Evolutionary conservation across 305 asterid genomes (phyloP), one percentile per base, ranked within the genome.

Genomic region (Coffea humblotiana): DNA sequence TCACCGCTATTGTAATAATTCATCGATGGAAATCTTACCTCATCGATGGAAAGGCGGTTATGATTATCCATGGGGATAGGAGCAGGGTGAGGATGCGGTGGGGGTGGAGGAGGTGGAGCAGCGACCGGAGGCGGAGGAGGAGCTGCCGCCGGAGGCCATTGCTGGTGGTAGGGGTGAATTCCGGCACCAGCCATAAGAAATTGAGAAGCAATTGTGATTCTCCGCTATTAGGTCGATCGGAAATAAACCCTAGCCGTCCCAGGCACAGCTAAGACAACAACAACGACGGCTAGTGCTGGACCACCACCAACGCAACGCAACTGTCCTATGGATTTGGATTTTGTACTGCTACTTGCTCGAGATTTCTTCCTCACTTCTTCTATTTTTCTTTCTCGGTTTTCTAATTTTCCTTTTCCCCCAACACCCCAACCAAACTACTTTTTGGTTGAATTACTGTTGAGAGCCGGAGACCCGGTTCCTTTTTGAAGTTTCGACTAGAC

Each of bases 161-260:
- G 99, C 86, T 92, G 97, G 78, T 96, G 99, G 84, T 94, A 94
- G 54, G 93, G 97, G 84, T 94, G 98, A 69, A 96, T 90, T 80
- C 98, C 97, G 79, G 91, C 87, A 83, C 97, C 98, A 77, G 97
- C 97, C 99, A 96, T 93, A 79, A 75, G 63, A 49, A 83, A 76
- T 10, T 25, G 2, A 64, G 9, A 10, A 29, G 29, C 82, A 69
- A 77, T 48, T 67, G 77, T 4, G 76, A 80, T 48, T 74, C 43
- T 45, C 21, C 54, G 60, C 37, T n/a, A 25, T 72, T 4, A 12
- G 21, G 3, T 15, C 64, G 14, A 29, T 15, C 19, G 75, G 25
- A 4, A 49, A 64, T 54, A 63, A 61, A 71, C 78, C 84, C 75
- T 58, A 74, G 63, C 63, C 40, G 52, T 9, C 52, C 52, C 5